These are phyloP conservation scores for Talaromyces sp. DNA, from an alignment of 2,329 filamentous ascomycete genomes.

Conservation along the genomic window DNA sequence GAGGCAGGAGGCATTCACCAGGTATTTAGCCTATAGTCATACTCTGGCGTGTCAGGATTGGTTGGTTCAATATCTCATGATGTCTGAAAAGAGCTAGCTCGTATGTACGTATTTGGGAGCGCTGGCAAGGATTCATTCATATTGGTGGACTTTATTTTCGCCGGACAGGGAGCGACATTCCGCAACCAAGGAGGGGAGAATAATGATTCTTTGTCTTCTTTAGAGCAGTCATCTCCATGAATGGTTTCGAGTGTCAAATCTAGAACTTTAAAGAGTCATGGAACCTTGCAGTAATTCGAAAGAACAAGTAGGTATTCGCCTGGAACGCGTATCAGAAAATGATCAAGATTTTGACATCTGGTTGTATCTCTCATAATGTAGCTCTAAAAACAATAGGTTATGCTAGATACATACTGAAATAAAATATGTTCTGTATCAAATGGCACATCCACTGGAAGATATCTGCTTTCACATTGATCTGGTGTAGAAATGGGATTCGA, in stretches of 20 bases:
- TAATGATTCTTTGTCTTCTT: background rate
- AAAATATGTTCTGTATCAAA: background rate
- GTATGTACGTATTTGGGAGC: background rate
- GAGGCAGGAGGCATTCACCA: background rate
- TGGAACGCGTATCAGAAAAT: too few species aligned
- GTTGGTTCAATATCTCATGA: background rate
- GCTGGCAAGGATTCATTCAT: background rate
- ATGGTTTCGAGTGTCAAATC: background rate
- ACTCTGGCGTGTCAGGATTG: background rate
- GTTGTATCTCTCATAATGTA: too few species aligned
- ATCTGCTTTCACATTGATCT: background rate
- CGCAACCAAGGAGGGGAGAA: background rate
- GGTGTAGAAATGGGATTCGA: background rate
- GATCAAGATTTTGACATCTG: too few species aligned
- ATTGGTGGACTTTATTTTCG: slow-evolving; percentile 16
- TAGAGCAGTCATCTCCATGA: background rate
- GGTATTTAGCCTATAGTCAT: background rate
- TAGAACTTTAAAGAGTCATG: background rate
- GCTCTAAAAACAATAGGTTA: too few species aligned
- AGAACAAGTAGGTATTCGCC: background rate
- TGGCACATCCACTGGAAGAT: background rate
- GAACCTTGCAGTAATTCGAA: background rate
- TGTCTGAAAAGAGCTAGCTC: background rate
- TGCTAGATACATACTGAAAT: background rate
- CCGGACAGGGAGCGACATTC: slow-evolving; percentile 9